Evolutionary conservation across 257 asterid genomes (phyloP), one percentile per base, ranked within the genome.

Genomic region (Handroanthus guayacan): DNA sequence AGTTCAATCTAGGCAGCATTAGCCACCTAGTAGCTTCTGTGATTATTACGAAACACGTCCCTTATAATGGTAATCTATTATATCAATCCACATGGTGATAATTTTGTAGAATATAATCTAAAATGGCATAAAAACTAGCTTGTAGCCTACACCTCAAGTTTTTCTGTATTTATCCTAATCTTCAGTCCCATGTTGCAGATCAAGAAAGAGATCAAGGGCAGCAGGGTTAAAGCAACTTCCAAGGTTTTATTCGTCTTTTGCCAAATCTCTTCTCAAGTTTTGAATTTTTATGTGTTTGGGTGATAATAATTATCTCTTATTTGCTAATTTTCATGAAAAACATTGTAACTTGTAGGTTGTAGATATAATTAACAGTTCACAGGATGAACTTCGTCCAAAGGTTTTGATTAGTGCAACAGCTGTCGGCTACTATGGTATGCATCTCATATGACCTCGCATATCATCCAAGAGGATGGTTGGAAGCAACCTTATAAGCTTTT

Each of bases 371-470:
- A 90, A 94, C 80, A 76, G 72, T 80, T 77, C 90, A 51, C 78
- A 66, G 60, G 89, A 72, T 54, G 92, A 85, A 47, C 75, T 62
- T 69, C 87, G 95, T 48, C 99, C 99, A 78, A 84, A 74, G 83
- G 95, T 92, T 85, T 83, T 94, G 81, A 69, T 94, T 51, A 92
- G 97, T 84, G 97, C 98, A 77, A 88, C 97, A 50, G 99, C 99
- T 7, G 89, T 92, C 62, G 99, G 99, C 71, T 94, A 88, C 88
- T 94, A 94, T 48, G 99, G 99, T 92, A 86, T 66, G 84, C 75
- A 45, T n/a, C 69, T 45, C 60, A 44, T 17, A 17, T 56, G 50
- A 13, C 60, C 67, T 16, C 65, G 60, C n/a, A 60, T 17, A 58
- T 52, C 51, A 65, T 43, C 54, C 25, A 25, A 25, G 31, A 25